Conservation (phyloP, 257 asterid genomes). For the Przewalskia tangutica region DNA sequence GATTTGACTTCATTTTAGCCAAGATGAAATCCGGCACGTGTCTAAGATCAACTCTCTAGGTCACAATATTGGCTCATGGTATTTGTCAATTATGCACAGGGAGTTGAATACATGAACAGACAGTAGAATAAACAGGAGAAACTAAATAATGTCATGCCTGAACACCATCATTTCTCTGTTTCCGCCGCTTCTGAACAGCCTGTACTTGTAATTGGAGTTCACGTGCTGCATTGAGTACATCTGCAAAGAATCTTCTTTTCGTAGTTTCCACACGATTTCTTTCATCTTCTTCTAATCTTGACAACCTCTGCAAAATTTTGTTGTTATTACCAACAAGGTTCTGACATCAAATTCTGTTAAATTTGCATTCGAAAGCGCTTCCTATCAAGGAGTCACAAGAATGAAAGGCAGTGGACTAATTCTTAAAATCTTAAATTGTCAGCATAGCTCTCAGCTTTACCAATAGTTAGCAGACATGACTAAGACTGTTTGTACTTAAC, state of each 20-base stretch:
- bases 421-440: not conserved
- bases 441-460: not conserved
- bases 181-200: conserved; percentile 85
- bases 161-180: conserved; percentile 91
- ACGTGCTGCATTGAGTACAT: conserved; percentile 82
- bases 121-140: not conserved
- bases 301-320: conserved; percentile 53
- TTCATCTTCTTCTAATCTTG: conserved; percentile 91
- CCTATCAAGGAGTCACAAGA: not conserved
- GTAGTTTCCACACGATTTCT: conserved; percentile 71
- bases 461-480: not conserved
- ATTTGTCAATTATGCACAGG: not conserved
- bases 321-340: conserved; percentile 8
- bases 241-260: conserved; percentile 81
- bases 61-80: not conserved
- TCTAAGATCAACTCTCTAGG: not conserved
- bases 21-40: not conserved
- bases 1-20: conserved; percentile 13
- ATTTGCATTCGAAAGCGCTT: not conserved
- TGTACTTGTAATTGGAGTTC: conserved; percentile 88
- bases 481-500: not conserved
- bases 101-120: not conserved
- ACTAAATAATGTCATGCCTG: conserved; percentile 46
- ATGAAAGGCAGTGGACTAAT: not conserved
- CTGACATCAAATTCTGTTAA: conserved; percentile 1